Evolutionary conservation across 129 eudicot species (phyloP).

Genomic region (Glebionis coronaria): DNA sequence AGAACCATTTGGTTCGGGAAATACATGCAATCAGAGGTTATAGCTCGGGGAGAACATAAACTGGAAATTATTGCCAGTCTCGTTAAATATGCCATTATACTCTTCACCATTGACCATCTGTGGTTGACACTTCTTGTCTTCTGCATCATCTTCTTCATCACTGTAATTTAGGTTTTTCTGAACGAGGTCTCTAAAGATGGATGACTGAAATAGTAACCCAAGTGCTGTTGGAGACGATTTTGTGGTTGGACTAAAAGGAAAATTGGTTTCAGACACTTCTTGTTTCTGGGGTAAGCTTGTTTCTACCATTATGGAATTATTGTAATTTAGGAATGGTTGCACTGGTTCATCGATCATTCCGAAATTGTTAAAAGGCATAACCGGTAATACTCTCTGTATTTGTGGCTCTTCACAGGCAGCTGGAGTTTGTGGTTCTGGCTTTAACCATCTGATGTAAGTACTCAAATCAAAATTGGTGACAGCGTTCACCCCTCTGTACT

Average conservation of each 20-base stretch:
- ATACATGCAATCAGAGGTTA: slow-evolving; percentile 23
- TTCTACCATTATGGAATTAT: slow-evolving; percentile 21
- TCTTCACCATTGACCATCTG: slow-evolving; percentile 45
- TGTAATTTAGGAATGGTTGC: slow-evolving; percentile 22
- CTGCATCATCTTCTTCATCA: slow-evolving; percentile 38
- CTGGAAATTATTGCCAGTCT: slow-evolving; percentile 35
- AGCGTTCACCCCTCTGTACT: slow-evolving; percentile 75
- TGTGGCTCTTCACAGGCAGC: slow-evolving; percentile 36
- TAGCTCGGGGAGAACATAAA: slow-evolving; percentile 32
- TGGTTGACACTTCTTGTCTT: slow-evolving; percentile 28
- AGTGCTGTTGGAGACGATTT: slow-evolving; percentile 70
- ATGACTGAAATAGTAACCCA: slow-evolving; percentile 59
- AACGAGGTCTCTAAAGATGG: slow-evolving; percentile 66
- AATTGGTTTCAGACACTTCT: slow-evolving; percentile 35
- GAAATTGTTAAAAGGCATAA: slow-evolving; percentile 26
- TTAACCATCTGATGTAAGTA: slow-evolving; percentile 72
- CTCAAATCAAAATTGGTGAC: slow-evolving; percentile 76
- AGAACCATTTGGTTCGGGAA: slow-evolving; percentile 26
- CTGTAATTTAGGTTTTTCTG: slow-evolving; percentile 50
- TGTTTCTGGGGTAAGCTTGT: slow-evolving; percentile 29
- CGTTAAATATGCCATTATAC: slow-evolving; percentile 34
- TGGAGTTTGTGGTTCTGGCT: slow-evolving; percentile 50
- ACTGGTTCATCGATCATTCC: slow-evolving; percentile 27
- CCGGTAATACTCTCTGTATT: slow-evolving; percentile 20
- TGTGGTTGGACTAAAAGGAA: slow-evolving; percentile 39